phyloP scores from a whole-genome alignment of 1,139 yeast species.

The Yamadazyma blattariae region DNA sequence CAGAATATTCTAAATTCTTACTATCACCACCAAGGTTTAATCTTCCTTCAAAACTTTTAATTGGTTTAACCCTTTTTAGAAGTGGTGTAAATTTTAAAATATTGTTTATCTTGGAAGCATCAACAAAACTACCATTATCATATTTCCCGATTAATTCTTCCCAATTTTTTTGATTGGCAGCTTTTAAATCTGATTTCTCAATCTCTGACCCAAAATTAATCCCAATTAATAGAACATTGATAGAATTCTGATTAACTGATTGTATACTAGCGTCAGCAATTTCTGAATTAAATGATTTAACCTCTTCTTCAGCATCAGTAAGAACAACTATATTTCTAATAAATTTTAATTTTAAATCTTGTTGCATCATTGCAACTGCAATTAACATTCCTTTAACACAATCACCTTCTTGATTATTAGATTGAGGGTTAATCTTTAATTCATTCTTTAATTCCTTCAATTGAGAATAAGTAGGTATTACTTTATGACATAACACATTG shows the following conservation, averaged over 20 bases:
- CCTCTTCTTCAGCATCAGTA: slow-evolving; percentile 31
- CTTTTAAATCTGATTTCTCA: slow-evolving; percentile 6
- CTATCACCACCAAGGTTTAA: slow-evolving; percentile 37
- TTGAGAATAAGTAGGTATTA: slow-evolving; percentile 21
- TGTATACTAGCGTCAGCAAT: slow-evolving; percentile 16
- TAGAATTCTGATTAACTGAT: slow-evolving; percentile 19
- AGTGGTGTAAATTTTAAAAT: slow-evolving; percentile 20
- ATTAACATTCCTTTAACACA: slow-evolving; percentile 25
- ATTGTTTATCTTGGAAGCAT: slow-evolving; percentile 14
- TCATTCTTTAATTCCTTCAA: slow-evolving; percentile 14
- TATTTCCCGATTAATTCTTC: slow-evolving; percentile 13
- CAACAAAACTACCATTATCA: slow-evolving; percentile 13
- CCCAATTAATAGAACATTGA: slow-evolving; percentile 25
- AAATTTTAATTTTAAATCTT: slow-evolving; percentile 28
- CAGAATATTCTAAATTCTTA: slow-evolving; percentile 8
- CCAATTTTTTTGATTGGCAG: slow-evolving; percentile 15
- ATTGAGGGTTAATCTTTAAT: slow-evolving; percentile 9
- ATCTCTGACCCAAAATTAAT: slow-evolving; percentile 22
- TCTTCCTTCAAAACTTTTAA: slow-evolving; percentile 32
- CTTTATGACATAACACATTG: slow-evolving; percentile 22
- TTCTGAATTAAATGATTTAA: slow-evolving; percentile 13
- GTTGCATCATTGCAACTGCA: slow-evolving; percentile 29
- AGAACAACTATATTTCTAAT: slow-evolving; percentile 43
- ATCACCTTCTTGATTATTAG: slow-evolving; percentile 18
- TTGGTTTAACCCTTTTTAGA: slow-evolving; percentile 35